Percentiles rank a stretch among this genome's conserved stretches.
phyloP scores from a whole-genome alignment of 202 grass and related monocot genomes.

The Zizania palustris region DNA sequence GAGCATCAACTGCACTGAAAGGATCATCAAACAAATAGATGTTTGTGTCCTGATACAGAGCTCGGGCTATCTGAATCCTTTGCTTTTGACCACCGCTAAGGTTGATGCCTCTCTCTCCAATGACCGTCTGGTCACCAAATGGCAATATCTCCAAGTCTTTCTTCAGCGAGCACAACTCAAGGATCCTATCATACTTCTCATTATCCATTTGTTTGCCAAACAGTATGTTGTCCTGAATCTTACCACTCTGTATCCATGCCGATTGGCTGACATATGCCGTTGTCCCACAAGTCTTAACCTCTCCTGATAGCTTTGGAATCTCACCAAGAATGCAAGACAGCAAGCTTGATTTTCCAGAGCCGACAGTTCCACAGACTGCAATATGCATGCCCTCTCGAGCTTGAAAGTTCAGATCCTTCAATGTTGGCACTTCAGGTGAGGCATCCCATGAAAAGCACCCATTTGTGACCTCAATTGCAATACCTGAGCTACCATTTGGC shows the following conservation, averaged over 20 bases:
- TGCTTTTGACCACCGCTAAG: constrained; percentile 76
- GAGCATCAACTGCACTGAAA: constrained; percentile 72
- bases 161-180: constrained; percentile 65
- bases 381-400: constrained; percentile 52
- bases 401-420: constrained; percentile 67
- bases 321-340: constrained; percentile 74
- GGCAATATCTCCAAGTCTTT: constrained; percentile 82
- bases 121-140: constrained; percentile 67
- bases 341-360: constrained; percentile 84
- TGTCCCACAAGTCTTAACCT: constrained; percentile 53
- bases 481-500: constrained; percentile 49
- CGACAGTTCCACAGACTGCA: constrained; percentile 67
- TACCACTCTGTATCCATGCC: constrained; percentile 85
- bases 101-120: constrained; percentile 79
- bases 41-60: constrained; percentile 73
- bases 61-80: constrained; percentile 76
- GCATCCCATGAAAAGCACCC: constrained; percentile 70
- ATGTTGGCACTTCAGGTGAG: constrained; percentile 43
- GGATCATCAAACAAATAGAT: constrained; percentile 75
- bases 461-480: constrained; percentile 58
- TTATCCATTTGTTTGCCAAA: constrained; percentile 62
- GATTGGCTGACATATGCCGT: constrained; percentile 68
- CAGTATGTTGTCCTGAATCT: constrained; percentile 75
- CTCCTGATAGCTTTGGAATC: constrained; percentile 64
- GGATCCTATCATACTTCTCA: constrained; percentile 57